These are phyloP conservation scores for Fusarium sp. DNA, from an alignment of 2,329 filamentous ascomycete genomes.

Conservation along the genomic window DNA sequence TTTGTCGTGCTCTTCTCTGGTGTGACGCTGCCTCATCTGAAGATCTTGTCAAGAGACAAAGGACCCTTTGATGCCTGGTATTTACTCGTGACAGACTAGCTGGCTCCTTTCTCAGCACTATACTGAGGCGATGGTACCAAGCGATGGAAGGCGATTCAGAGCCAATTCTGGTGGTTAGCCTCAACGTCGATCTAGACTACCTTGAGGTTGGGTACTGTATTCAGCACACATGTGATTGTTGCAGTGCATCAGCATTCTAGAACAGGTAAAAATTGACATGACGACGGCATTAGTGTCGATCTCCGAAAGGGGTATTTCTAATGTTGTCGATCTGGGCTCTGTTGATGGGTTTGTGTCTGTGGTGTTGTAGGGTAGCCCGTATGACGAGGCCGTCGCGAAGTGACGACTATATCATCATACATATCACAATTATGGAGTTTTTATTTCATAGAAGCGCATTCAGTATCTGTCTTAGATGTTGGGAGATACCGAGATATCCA, in stretches of 20 bases:
- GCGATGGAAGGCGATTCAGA: background rate
- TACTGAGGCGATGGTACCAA: background rate
- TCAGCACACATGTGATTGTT: slow-evolving; percentile 30
- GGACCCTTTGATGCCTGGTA: background rate
- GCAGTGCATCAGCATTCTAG: slow-evolving; percentile 31
- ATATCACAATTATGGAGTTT: background rate
- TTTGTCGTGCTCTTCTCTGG: slow-evolving; percentile 17
- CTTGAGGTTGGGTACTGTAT: slow-evolving; percentile 18
- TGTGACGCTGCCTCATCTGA: slow-evolving; percentile 4
- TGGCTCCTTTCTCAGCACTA: background rate
- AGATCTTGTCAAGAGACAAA: slow-evolving; percentile 3
- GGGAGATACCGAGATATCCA: no score
- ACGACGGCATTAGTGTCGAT: slow-evolving; percentile 37
- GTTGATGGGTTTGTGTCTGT: background rate
- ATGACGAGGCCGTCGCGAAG: background rate
- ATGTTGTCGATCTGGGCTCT: slow-evolving; percentile 18
- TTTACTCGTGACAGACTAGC: background rate
- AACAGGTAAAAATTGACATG: slow-evolving; percentile 40
- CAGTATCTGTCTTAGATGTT: no score
- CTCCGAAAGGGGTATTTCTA: slow-evolving; percentile 12
- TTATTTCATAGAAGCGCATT: no score
- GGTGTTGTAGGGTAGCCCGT: slow-evolving; percentile 19
- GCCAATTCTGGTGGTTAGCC: slow-evolving; percentile 23
- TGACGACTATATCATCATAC: background rate
- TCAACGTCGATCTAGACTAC: slow-evolving; percentile 27